Conservation (phyloP, 306 rosid species). For the Argentina anserina region DNA sequence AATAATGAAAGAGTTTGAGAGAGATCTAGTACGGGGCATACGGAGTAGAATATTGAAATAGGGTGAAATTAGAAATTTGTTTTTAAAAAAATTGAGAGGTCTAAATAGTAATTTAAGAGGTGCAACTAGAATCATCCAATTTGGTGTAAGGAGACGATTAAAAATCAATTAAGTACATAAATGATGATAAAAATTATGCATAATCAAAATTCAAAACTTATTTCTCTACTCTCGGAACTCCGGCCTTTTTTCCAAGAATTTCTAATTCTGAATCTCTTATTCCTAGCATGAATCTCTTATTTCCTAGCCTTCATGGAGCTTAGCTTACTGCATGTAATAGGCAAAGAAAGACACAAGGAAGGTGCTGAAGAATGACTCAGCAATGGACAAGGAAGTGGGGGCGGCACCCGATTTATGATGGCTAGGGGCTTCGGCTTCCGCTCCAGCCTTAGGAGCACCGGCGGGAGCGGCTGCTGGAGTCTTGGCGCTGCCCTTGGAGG, state of each 20-base stretch:
- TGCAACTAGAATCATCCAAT: too few relatives aligned
- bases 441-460: background rate
- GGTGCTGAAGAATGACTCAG: background rate
- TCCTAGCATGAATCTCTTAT: background rate
- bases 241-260: background rate
- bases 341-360: slow-evolving; percentile 1
- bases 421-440: background rate
- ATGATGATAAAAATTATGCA: background rate
- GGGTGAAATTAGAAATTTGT: too few relatives aligned
- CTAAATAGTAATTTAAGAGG: too few relatives aligned
- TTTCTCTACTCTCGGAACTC: background rate
- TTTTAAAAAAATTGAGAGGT: too few relatives aligned
- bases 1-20: too few relatives aligned
- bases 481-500: background rate
- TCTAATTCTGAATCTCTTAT: background rate
- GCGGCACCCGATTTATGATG: background rate
- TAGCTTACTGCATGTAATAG: background rate
- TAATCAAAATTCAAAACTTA: background rate
- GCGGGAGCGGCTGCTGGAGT: background rate
- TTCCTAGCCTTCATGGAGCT: background rate
- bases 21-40: too few relatives aligned
- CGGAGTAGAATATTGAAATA: too few relatives aligned
- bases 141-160: background rate
- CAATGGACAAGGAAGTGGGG: background rate
- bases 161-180: background rate